phyloP scores from a whole-genome alignment of 2,329 filamentous ascomycete genomes.

The Penicillium paneum region DNA sequence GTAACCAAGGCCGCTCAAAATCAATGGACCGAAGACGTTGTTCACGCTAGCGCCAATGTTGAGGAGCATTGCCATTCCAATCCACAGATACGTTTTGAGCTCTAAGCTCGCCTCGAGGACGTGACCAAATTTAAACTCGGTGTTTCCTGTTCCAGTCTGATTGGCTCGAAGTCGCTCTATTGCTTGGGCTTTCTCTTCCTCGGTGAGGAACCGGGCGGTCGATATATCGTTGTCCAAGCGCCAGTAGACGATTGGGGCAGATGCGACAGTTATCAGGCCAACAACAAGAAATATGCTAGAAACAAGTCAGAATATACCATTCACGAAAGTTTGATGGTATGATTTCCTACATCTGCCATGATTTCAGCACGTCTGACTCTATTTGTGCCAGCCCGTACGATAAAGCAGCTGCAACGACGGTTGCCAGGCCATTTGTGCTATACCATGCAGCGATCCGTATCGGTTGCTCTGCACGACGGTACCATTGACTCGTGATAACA shows the following conservation, averaged over 20 bases:
- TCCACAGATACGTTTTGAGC: slow-evolving; percentile 56
- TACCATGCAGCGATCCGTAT: slow-evolving; percentile 66
- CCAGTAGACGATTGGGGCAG: slow-evolving; percentile 58
- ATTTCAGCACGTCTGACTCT: slow-evolving; percentile 39
- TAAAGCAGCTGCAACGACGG: slow-evolving; percentile 55
- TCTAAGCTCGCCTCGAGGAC: slow-evolving; percentile 44
- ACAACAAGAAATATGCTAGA: slow-evolving; percentile 59
- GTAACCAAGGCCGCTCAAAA: slow-evolving; percentile 59
- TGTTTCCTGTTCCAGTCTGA: slow-evolving; percentile 47
- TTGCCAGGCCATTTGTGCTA: slow-evolving; percentile 58
- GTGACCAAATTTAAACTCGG: slow-evolving; percentile 48
- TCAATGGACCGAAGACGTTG: slow-evolving; percentile 64
- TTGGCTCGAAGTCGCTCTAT: slow-evolving; percentile 52
- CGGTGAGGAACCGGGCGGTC: slow-evolving; percentile 49
- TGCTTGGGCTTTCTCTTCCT: slow-evolving; percentile 47
- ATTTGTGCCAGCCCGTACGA: slow-evolving; percentile 60
- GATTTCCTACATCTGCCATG: slow-evolving; percentile 50
- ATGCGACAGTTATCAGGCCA: slow-evolving; percentile 58
- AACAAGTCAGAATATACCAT: neutral
- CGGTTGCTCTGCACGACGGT: slow-evolving; percentile 57
- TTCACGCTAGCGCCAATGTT: slow-evolving; percentile 64
- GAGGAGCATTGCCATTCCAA: slow-evolving; percentile 58
- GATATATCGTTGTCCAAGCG: slow-evolving; percentile 57
- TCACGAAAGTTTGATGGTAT: neutral
- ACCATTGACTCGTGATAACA: slow-evolving; percentile 48